Evolutionary conservation across 1,139 yeast species (phyloP), one percentile per base, ranked within the genome.

Genomic region (Schizosaccharomyces versatilis): DNA sequence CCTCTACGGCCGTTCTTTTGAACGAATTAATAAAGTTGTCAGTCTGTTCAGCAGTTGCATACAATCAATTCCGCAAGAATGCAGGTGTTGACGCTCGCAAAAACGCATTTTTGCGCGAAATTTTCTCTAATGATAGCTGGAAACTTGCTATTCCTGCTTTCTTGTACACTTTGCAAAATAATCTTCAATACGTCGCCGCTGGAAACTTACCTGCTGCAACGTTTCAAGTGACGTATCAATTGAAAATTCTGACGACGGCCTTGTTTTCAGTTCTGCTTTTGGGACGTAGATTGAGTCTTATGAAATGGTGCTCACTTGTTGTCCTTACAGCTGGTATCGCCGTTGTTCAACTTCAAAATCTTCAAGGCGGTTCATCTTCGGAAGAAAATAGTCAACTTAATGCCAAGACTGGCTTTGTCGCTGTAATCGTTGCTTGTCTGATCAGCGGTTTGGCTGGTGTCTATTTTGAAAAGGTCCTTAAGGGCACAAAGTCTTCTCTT

Each of bases 221-320:
- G 2, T 69, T 69, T 61, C 73, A 69, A 61, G 73, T 70, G 57
- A 68, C 72, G 2, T 69, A 69, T 60, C 73, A 69, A 62, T 67
- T 69, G 56, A 69, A 69, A 60, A 69, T 69, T 56, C 62, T 69
- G 57, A 70, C 73, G 12, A 69, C 73, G 1, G 73, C 73, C n/a
- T 65, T 69, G 53, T 69, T 69, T 58, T 68, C 72, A 0, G 73
- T 70, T 52, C 63, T 68, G n/a, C 65, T 69, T 58, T 65, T 69
- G 17, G 65, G 66, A 55, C 63, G 69, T 44, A 56, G 61, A 15
- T 64, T 70, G 41, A 57, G 65, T 39, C 59, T 61, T 47, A 56
- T 57, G 49, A 71, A 69, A 53, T 69, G 73, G 73, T 56, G 63
- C 12, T 66, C 72, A 9, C 62, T 69, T 52, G 57, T 69, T 19